phyloP scores from a whole-genome alignment of 176 grass and related monocot species.

The Carex cristatella region DNA sequence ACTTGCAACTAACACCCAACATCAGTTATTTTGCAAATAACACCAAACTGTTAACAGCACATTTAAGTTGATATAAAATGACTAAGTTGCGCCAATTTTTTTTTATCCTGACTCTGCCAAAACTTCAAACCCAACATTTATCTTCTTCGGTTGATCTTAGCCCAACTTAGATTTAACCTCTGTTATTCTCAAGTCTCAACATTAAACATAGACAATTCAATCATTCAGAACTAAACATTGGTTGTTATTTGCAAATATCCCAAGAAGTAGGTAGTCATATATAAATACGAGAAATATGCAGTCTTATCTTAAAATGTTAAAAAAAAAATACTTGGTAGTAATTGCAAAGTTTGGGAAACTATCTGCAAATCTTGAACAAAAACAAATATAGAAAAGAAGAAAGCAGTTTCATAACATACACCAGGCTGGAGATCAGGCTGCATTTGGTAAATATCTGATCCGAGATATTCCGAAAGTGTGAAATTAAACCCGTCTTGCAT shows the following conservation, averaged over 20 bases:
- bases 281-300: neutral
- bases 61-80: neutral
- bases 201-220: neutral
- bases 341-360: neutral
- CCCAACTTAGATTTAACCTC: neutral
- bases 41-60: neutral
- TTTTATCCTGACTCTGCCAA: neutral
- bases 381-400: neutral
- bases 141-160: neutral
- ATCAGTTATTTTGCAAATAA: slow-evolving; percentile 1
- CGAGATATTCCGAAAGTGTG: slow-evolving; percentile 79
- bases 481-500: slow-evolving; percentile 76
- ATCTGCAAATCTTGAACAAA: slow-evolving; percentile 4
- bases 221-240: neutral
- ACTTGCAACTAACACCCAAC: neutral
- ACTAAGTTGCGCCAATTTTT: neutral
- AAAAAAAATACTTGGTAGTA: neutral
- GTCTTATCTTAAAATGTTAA: neutral
- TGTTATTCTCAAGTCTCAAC: neutral
- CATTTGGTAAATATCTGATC: slow-evolving; percentile 67
- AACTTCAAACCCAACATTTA: neutral
- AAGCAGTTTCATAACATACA: slow-evolving; percentile 26
- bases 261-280: neutral
- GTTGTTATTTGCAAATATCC: neutral
- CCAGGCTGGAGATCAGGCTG: slow-evolving; percentile 56